A percentile compares a stretch with the other conserved stretches of the same genome.
These are phyloP conservation scores for Termitomyces sp. DNA, from an alignment of 768 basidiomycete species.

Conservation along the genomic window DNA sequence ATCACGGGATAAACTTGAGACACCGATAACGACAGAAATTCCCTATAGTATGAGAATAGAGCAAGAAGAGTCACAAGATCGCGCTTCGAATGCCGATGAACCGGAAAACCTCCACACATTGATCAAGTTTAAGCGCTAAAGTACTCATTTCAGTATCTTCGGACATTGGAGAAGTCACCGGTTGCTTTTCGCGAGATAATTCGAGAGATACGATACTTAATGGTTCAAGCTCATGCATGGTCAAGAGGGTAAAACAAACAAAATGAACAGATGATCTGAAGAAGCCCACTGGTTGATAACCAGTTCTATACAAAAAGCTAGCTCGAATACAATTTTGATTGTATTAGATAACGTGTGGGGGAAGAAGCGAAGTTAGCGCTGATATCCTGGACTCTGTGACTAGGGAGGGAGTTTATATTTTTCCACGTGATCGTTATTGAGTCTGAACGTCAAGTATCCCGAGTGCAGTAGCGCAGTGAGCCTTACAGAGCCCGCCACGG, in stretches of 20 bases:
- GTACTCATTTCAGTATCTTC: neutral
- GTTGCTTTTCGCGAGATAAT: neutral
- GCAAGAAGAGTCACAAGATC: neutral
- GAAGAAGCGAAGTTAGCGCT: neutral
- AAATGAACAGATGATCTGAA: neutral
- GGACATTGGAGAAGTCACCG: neutral
- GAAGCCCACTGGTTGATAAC: neutral
- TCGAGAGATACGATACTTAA: neutral
- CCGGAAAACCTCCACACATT: neutral
- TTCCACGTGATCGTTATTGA: neutral
- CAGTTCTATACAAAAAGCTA: neutral
- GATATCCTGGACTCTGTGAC: neutral
- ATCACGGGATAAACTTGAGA: neutral
- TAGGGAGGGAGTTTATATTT: neutral
- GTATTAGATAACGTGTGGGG: neutral
- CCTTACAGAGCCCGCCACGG: too few species aligned
- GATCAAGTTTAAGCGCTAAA: neutral
- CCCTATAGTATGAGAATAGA: neutral
- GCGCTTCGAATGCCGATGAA: neutral
- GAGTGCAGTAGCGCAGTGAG: too few species aligned
- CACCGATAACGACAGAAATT: neutral
- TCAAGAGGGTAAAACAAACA: neutral
- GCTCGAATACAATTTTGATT: too few species aligned
- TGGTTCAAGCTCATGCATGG: neutral
- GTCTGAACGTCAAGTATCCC: too few species aligned